Evolutionary conservation across 2,329 filamentous ascomycete species (phyloP), one percentile per base, ranked within the genome.

Genomic region (Xylariaceae sp.): DNA sequence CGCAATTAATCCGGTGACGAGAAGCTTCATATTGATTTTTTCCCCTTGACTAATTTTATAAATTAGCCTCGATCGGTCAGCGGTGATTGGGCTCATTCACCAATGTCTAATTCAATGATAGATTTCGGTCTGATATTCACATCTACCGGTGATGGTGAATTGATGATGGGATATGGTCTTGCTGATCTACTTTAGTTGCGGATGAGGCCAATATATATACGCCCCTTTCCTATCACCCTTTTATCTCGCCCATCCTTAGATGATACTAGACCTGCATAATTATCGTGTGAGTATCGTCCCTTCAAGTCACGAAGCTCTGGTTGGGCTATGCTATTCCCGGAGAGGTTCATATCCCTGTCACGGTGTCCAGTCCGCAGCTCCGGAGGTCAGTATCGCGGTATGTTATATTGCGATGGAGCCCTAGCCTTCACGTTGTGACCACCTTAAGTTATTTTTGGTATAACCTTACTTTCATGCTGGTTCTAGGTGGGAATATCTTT

Each of bases 21-120:
- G 41, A 55, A 59, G 46, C 56, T 67, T 68, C 66, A 68, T 68
- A 0, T 57, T 68, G 12, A 18, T 14, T 21, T 19, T 10, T 42
- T n/a, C n/a, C n/a, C n/a, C 29, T 48, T 48, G 26, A 41, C 45
- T 56, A 32, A 26, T 50, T 50, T 20, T 32, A 20, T 45, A 16
- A 48, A 46, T 54, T n/a, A 49, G 40, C 48, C 47, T 42, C 20
- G 29, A 32, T 41, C 20, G 21, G 14, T 21, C 12, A 42, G 26
- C 14, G n/a, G 7, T 26, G 18, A 7, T 20, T 16, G 43, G 19
- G 42, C 23, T n/a, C 20, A 49, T 49, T 48, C 26, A 53, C 47
- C 41, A 44, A 54, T 60, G 21, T 48, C 40, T 19, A 29, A 44
- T 52, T 26, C 16, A 19, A 49, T 44, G 44, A 40, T 53, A 26